Evolutionary conservation across 805 yeast genomes (phyloP).

Genomic region (Barnettozyma wickerhamii): DNA sequence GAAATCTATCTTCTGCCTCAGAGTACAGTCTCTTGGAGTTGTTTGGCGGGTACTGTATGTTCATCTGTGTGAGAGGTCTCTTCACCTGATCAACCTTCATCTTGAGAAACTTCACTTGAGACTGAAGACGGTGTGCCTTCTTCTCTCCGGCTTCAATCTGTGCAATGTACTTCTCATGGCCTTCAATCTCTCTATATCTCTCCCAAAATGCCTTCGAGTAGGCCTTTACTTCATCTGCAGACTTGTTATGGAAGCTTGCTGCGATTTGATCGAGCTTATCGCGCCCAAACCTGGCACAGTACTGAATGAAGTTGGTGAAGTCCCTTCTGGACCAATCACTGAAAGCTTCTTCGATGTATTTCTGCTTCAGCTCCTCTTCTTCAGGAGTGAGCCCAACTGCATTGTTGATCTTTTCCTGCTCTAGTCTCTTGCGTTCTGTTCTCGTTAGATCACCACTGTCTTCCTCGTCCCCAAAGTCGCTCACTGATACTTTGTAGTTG

Average conservation of each 20-base stretch:
- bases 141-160: constrained; percentile 73
- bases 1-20: constrained; percentile 64
- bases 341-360: constrained; percentile 53
- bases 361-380: constrained; percentile 50
- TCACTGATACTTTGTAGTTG: constrained; percentile 51
- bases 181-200: constrained; percentile 55
- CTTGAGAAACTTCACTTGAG: constrained; percentile 53
- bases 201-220: constrained; percentile 65
- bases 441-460: constrained; percentile 15
- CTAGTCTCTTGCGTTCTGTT: constrained; percentile 22
- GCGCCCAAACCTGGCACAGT: constrained; percentile 64
- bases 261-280: constrained; percentile 46
- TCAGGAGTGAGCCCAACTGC: constrained; percentile 61
- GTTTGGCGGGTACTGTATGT: constrained; percentile 75
- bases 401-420: constrained; percentile 52
- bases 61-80: constrained; percentile 60
- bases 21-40: constrained; percentile 73
- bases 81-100: constrained; percentile 47
- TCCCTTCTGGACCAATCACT: constrained; percentile 72
- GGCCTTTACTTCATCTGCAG: constrained; percentile 51
- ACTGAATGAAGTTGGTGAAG: constrained; percentile 65
- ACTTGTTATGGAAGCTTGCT: constrained; percentile 50
- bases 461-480: constrained; percentile 58
- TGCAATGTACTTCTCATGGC: constrained; percentile 64
- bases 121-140: constrained; percentile 48